A percentile compares a stretch with the other conserved stretches of the same genome.
Conservation (phyloP, 2,329 filamentous ascomycete species). For the Penicillium psychrosexuale region DNA sequence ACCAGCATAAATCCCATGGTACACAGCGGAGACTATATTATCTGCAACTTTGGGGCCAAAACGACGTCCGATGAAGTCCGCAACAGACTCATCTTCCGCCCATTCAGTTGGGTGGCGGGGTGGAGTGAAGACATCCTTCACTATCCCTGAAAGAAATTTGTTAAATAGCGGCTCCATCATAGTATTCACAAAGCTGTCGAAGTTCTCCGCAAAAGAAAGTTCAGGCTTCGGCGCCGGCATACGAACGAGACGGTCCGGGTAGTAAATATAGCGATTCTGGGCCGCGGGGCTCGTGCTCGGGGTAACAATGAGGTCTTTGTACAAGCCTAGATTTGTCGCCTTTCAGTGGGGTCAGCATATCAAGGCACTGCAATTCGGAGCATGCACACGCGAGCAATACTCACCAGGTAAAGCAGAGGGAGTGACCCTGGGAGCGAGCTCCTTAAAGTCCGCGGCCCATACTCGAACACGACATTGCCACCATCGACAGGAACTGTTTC, state of each 20-base stretch:
- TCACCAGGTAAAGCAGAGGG: constrained; percentile 68
- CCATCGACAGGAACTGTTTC: constrained; percentile 58
- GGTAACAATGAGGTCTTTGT: constrained; percentile 56
- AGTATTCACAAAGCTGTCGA: constrained; percentile 27
- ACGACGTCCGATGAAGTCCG: constrained; percentile 59
- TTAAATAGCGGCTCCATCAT: constrained; percentile 56
- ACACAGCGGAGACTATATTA: constrained; percentile 69
- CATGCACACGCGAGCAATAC: constrained; percentile 19
- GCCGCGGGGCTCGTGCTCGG: constrained; percentile 51
- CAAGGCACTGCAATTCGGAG: not conserved
- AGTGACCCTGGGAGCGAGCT: constrained; percentile 57
- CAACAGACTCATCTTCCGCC: constrained; percentile 66
- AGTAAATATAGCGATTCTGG: constrained; percentile 76
- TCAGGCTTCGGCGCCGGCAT: constrained; percentile 50
- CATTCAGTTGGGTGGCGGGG: constrained; percentile 34
- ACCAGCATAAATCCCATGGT: constrained; percentile 91
- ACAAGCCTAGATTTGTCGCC: constrained; percentile 58
- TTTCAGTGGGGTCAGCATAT: constrained; percentile 33
- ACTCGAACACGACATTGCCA: constrained; percentile 70
- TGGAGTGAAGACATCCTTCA: constrained; percentile 40
- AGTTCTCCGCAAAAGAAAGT: constrained; percentile 13
- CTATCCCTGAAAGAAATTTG: not conserved
- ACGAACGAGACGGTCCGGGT: constrained; percentile 73
- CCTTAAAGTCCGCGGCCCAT: constrained; percentile 74
- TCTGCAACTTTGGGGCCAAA: constrained; percentile 58